These are phyloP conservation scores for Komagataella pseudopastoris DNA, from an alignment of 805 yeast genomes.

Conservation along the genomic window DNA sequence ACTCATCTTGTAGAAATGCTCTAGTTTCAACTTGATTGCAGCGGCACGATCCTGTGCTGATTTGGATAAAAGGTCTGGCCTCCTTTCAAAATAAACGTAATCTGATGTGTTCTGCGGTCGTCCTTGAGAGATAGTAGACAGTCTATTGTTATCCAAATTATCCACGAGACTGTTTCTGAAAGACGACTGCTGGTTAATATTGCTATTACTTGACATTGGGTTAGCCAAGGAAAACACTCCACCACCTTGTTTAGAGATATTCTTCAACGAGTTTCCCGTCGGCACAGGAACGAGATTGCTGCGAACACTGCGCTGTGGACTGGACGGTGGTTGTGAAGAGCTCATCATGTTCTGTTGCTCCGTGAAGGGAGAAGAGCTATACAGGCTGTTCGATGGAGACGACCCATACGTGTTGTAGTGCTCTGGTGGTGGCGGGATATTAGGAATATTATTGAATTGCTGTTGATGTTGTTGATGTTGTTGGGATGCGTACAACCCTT, in stretches of 20 bases:
- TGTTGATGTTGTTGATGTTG: conserved; percentile 18
- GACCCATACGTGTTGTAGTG: conserved; percentile 1
- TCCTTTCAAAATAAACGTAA: conserved; percentile 66
- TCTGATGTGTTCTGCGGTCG: conserved; percentile 15
- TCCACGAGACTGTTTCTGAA: neutral
- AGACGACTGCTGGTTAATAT: neutral
- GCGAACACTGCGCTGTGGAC: conserved; percentile 20
- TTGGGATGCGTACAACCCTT: conserved; percentile 1
- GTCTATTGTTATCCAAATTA: neutral
- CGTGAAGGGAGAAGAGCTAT: conserved; percentile 3
- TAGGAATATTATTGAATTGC: conserved; percentile 12
- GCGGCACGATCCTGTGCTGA: conserved; percentile 73
- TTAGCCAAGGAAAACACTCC: neutral
- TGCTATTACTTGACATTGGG: neutral
- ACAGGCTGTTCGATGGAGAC: conserved; percentile 4
- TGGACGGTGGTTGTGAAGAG: conserved; percentile 16
- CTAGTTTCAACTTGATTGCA: conserved; percentile 68
- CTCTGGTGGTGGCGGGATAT: conserved; percentile 6
- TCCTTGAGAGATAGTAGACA: neutral
- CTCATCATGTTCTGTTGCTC: conserved; percentile 4
- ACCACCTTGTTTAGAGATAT: neutral
- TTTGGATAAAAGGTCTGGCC: conserved; percentile 68
- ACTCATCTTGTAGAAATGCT: conserved; percentile 74
- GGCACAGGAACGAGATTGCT: conserved; percentile 17
- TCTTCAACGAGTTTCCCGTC: conserved; percentile 1